phyloP scores from a whole-genome alignment of 768 basidiomycete species.

The Boletus fagicola region DNA sequence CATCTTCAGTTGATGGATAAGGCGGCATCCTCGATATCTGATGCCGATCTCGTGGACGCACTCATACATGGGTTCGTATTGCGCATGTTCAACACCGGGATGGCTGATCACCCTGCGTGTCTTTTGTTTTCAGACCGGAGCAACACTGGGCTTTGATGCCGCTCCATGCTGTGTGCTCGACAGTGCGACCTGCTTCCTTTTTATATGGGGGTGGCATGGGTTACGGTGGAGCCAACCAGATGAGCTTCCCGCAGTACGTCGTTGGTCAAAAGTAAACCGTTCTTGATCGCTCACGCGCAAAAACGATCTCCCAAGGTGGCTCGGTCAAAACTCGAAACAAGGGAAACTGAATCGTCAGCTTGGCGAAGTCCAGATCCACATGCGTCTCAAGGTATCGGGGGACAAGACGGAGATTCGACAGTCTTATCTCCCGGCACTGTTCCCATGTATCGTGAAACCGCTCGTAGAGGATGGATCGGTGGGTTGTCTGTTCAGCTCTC shows the following conservation, averaged over 20 bases:
- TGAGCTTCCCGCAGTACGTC: conserved; percentile 83
- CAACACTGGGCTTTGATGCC: conserved; percentile 98
- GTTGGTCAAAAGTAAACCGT: background rate
- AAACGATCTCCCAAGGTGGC: conserved; percentile 62
- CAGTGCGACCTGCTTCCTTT: conserved; percentile 82
- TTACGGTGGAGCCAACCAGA: conserved; percentile 62
- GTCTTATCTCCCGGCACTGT: conserved; percentile 87
- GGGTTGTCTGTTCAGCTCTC: conserved; percentile 35
- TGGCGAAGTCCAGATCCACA: conserved; percentile 88
- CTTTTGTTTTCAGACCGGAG: conserved; percentile 58
- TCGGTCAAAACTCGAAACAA: conserved; percentile 96
- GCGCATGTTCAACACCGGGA: background rate
- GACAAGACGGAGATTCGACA: conserved; percentile 88
- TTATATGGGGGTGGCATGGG: conserved; percentile 72
- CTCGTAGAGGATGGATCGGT: conserved; percentile 73
- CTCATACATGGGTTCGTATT: conserved; percentile 81
- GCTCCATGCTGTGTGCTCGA: conserved; percentile 86
- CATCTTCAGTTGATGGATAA: conserved; percentile 79
- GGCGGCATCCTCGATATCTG: conserved; percentile 91
- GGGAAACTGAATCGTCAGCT: conserved; percentile 76
- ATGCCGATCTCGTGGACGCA: conserved; percentile 89
- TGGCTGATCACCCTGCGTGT: background rate
- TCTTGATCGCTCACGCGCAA: background rate
- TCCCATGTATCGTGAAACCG: conserved; percentile 76
- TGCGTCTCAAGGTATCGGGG: conserved; percentile 92